Conservation (phyloP, 305 asterid species). For the Fraxinus albicans region DNA sequence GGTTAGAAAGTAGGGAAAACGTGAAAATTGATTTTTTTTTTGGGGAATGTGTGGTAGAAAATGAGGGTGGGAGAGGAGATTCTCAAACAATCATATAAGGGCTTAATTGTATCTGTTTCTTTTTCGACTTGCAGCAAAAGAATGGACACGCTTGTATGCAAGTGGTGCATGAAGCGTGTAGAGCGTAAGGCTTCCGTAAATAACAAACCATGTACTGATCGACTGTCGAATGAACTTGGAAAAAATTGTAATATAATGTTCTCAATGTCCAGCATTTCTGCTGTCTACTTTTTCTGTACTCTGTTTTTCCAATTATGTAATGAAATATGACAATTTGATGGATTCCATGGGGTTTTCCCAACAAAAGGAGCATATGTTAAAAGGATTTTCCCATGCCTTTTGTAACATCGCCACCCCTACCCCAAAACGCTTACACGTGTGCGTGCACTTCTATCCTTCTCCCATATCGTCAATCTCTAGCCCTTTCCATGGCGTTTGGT, state of each 20-base stretch:
- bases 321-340: constrained; percentile 21
- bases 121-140: constrained; percentile 50
- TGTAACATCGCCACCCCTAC: neutral
- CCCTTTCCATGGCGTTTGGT: neutral
- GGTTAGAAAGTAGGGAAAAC: neutral
- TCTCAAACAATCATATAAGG: neutral
- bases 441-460: neutral
- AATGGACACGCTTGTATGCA: constrained; percentile 66
- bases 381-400: neutral
- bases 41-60: neutral
- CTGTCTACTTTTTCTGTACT: constrained; percentile 18
- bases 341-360: neutral
- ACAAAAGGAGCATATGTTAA: neutral
- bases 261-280: constrained; percentile 16
- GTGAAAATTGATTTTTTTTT: neutral
- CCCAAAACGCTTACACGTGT: neutral
- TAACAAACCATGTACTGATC: constrained; percentile 33
- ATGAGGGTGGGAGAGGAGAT: neutral
- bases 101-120: neutral
- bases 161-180: constrained; percentile 43
- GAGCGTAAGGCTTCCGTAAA: constrained; percentile 20
- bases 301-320: constrained; percentile 21
- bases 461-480: neutral
- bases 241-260: constrained; percentile 22
- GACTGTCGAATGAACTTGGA: constrained; percentile 29